These are phyloP conservation scores for Cryptosporidium sp. DNA, from an alignment of 169 alveolate species.

Conservation along the genomic window DNA sequence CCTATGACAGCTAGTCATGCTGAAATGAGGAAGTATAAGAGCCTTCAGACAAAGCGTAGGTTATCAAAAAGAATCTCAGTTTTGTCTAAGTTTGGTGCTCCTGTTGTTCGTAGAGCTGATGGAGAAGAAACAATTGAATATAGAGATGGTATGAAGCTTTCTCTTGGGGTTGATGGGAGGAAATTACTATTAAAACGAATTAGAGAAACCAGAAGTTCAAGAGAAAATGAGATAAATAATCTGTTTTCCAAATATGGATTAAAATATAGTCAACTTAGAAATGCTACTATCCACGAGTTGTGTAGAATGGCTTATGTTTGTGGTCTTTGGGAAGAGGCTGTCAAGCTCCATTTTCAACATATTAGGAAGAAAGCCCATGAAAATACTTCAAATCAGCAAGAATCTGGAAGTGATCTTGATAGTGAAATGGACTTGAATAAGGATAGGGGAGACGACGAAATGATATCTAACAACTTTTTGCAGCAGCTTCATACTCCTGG, in stretches of 20 bases:
- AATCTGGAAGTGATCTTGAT: conserved; percentile 74
- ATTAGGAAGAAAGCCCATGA: conserved; percentile 74
- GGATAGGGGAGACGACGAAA: conserved; percentile 57
- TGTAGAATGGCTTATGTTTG: conserved; percentile 78
- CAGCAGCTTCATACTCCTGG: conserved; percentile 57
- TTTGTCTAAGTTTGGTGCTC: conserved; percentile 75
- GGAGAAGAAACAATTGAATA: conserved; percentile 75
- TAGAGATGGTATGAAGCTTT: conserved; percentile 75
- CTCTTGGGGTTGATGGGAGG: conserved; percentile 77
- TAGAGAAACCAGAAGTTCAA: conserved; percentile 72
- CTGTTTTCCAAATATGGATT: conserved; percentile 75
- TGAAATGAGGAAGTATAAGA: conserved; percentile 71
- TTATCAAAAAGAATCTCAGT: conserved; percentile 71
- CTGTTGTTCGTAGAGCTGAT: conserved; percentile 76
- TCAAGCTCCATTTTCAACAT: conserved; percentile 74
- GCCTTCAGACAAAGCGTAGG: conserved; percentile 71
- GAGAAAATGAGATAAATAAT: conserved; percentile 74
- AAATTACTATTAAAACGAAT: conserved; percentile 46
- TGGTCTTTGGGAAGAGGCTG: conserved; percentile 78
- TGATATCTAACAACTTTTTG: conserved; percentile 53
- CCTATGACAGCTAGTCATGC: conserved; percentile 78
- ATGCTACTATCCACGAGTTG: conserved; percentile 77
- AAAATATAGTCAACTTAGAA: conserved; percentile 77
- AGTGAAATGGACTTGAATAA: conserved; percentile 68
- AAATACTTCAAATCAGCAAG: conserved; percentile 49